Base-by-base conservation (phyloP, 306 rosid genomes). In the Vigna reflexopilosa region DNA sequence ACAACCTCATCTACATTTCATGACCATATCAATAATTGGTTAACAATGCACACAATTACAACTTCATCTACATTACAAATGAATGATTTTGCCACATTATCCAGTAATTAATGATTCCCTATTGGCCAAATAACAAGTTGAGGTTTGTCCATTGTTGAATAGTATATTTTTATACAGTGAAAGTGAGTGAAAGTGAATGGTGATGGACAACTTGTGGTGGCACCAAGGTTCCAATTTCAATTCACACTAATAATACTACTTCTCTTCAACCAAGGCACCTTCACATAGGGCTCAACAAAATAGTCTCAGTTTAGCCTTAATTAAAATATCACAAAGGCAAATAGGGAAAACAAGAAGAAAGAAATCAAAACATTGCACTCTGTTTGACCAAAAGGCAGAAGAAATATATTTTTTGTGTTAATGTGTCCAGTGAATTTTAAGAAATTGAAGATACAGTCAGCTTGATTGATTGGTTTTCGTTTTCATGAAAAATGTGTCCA, bases 241-340 rank as follows among this genome's bases (percentile, higher is more conserved):
- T 14, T 50, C 20, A 50, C 14, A 57, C 2, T 4, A 48, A 7
- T 52, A 52, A 61, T 32, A 14, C 32, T 32, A 14, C 20, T 76
- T 50, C 51, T 50, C 65, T 63, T 64, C 63, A 61, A 26, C 54
- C 58, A 19, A 56, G 57, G 67, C 66, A 16, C 16, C 1, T 36
- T 22, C 40, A 4, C 67, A 22, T 40, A 22, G 77, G 67, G 40
- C 24, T 73, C 57, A 44, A 45, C 78, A 45, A 45, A 48, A 56
- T 30, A 30, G 32, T 30, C 32, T 30, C 32, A 30, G 32, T 30
- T 30, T 30, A 30, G 32, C 32, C 30, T 4, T 34, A 38, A 65
- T 4, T 36, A 17, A 36, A 64, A n/a, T 36, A 7, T 34, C 38
- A 61, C 4, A 32, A 62, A 32, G 40, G 0, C 14, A 62, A 62